Percentiles rank a stretch among this genome's conserved stretches.
Conservation (phyloP, 2,329 filamentous ascomycete species). For the Albophoma yamanashiensis region DNA sequence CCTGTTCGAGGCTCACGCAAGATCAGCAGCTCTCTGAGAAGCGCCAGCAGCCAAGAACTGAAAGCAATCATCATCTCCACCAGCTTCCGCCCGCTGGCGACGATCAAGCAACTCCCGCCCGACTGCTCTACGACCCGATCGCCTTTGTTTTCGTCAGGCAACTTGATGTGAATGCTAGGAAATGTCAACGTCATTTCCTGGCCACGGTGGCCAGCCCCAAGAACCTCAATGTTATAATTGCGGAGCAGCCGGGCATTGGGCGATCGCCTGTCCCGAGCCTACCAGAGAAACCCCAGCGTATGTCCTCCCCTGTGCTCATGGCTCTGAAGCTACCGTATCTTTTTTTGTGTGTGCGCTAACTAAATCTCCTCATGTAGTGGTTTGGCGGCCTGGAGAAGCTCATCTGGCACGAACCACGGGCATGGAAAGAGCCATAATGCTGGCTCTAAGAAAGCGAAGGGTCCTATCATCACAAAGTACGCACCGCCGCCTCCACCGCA, state of each 20-base stretch:
- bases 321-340: background rate
- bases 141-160: background rate
- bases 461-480: slow-evolving; percentile 24
- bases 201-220: slow-evolving; percentile 18
- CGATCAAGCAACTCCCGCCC: background rate
- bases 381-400: slow-evolving; percentile 24
- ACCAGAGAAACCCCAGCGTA: slow-evolving; percentile 38
- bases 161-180: slow-evolving; percentile 1
- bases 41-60: background rate
- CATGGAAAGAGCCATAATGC: slow-evolving; percentile 16
- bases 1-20: background rate
- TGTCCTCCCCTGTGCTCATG: background rate
- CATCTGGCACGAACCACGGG: slow-evolving; percentile 15
- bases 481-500: slow-evolving; percentile 13
- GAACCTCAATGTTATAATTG: slow-evolving; percentile 43
- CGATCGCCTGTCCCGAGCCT: slow-evolving; percentile 40
- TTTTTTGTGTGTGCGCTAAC: slow-evolving; percentile 1
- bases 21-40: background rate
- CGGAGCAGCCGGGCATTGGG: slow-evolving; percentile 38
- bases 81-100: background rate
- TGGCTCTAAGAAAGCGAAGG: slow-evolving; percentile 20
- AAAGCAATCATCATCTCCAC: background rate
- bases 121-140: background rate
- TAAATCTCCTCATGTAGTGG: slow-evolving; percentile 14
- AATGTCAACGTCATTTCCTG: slow-evolving; percentile 19